Percentiles rank a stretch among this genome's conserved stretches.
Evolutionary conservation across 805 yeast genomes (phyloP).

Genomic region (Isabelozyma gotoi): DNA sequence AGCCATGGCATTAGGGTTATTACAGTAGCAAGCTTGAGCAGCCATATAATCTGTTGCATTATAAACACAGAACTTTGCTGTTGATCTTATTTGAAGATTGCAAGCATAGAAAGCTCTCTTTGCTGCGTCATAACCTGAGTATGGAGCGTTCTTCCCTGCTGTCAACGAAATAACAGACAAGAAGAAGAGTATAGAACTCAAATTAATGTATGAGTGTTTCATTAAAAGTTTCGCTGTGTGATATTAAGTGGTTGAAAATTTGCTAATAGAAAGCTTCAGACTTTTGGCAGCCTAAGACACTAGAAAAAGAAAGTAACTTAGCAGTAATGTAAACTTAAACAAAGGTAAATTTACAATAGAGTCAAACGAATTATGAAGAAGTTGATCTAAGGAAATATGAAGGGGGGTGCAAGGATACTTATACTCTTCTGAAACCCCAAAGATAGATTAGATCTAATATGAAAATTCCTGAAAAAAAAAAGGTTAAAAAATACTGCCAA

Average conservation of each 20-base stretch:
- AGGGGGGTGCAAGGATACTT: background rate
- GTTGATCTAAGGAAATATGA: no score
- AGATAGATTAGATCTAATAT: background rate
- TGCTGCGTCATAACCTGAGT: background rate
- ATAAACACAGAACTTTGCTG: constrained; percentile 8
- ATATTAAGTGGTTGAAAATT: no score
- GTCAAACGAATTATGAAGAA: no score
- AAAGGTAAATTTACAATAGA: background rate
- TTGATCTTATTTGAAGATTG: constrained; percentile 4
- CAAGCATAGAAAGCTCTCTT: constrained; percentile 4
- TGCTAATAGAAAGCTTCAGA: no score
- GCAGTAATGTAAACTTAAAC: no score
- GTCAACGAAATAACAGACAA: background rate
- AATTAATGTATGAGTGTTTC: background rate
- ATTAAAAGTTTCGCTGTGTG: no score
- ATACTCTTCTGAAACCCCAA: background rate
- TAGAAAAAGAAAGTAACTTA: no score
- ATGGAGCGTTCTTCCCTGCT: constrained; percentile 1
- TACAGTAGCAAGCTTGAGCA: constrained; percentile 21
- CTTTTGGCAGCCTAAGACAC: no score
- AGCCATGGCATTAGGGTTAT: constrained; percentile 30
- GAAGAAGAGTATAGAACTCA: background rate
- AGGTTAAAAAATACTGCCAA: background rate
- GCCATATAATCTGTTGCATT: constrained; percentile 11
- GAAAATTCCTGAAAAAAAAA: background rate